These are phyloP conservation scores for Alternaria postmessia DNA, from an alignment of 2,329 filamentous ascomycete species.

Conservation along the genomic window DNA sequence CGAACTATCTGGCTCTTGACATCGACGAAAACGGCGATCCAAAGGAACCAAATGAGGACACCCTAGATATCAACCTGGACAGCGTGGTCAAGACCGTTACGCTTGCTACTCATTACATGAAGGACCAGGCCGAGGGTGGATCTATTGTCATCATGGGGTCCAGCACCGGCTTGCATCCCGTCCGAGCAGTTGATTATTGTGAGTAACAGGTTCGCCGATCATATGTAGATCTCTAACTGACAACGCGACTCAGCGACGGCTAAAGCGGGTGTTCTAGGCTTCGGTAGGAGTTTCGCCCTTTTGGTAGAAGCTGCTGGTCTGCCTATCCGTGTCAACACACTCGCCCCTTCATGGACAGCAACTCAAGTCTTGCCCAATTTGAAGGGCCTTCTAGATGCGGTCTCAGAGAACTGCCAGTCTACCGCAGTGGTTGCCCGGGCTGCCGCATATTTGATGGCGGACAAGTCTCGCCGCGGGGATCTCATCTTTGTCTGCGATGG, in stretches of 20 bases:
- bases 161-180: constrained; percentile 59
- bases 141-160: constrained; percentile 65
- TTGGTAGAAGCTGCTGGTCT: constrained; percentile 49
- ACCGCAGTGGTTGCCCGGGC: constrained; percentile 59
- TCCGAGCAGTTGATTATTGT: constrained; percentile 63
- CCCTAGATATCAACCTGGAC: constrained; percentile 61
- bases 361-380: constrained; percentile 60
- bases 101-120: constrained; percentile 61
- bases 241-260: constrained; percentile 51
- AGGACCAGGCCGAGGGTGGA: constrained; percentile 57
- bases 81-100: constrained; percentile 61
- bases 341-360: constrained; percentile 65
- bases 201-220: constrained; percentile 22
- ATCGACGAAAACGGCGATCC: constrained; percentile 61
- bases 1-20: constrained; percentile 58
- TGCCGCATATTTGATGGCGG: constrained; percentile 61
- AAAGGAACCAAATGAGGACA: constrained; percentile 54
- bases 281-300: constrained; percentile 58
- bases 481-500: constrained; percentile 61
- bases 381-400: constrained; percentile 50
- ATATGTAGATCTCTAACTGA: not conserved
- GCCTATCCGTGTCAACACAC: constrained; percentile 64
- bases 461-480: constrained; percentile 59
- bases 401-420: constrained; percentile 51
- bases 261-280: constrained; percentile 65